These are phyloP conservation scores for Ciborinia camelliae DNA, from an alignment of 2,329 filamentous ascomycete genomes.

Conservation along the genomic window DNA sequence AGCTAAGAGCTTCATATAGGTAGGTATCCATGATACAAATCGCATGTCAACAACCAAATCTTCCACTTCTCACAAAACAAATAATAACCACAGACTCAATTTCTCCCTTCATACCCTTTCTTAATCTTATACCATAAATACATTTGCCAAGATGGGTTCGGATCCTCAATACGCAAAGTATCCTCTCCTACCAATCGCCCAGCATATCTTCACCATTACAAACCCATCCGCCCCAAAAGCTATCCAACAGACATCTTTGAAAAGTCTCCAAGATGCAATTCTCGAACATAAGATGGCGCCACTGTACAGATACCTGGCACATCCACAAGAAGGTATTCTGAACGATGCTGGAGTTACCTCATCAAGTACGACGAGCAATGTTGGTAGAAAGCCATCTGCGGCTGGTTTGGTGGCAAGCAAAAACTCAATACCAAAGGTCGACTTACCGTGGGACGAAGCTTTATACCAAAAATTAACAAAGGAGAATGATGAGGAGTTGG, in stretches of 20 bases:
- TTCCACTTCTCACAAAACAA: constrained; percentile 4
- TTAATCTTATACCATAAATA: neutral
- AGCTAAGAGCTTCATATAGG: constrained; percentile 28
- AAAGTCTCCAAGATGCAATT: constrained; percentile 78
- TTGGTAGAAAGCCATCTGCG: constrained; percentile 65
- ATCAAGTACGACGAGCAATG: constrained; percentile 47
- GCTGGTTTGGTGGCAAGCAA: constrained; percentile 74
- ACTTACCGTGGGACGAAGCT: constrained; percentile 85
- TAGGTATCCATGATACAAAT: constrained; percentile 20
- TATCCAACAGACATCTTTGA: constrained; percentile 67
- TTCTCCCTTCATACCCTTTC: neutral
- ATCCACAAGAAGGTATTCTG: constrained; percentile 64
- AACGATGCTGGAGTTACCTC: constrained; percentile 49
- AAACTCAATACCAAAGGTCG: constrained; percentile 59
- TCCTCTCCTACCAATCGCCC: constrained; percentile 74
- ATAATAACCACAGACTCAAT: neutral
- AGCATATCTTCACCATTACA: constrained; percentile 84
- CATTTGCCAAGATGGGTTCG: constrained; percentile 57
- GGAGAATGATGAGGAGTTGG: constrained; percentile 75
- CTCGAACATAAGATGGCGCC: constrained; percentile 81
- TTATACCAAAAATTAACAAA: constrained; percentile 75
- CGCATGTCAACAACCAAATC: constrained; percentile 20
- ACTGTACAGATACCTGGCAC: constrained; percentile 79
- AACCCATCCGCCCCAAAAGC: constrained; percentile 68
- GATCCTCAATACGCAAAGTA: constrained; percentile 85